Conservation (phyloP, 805 yeast genomes). For the Monosporozyma aerobia region DNA sequence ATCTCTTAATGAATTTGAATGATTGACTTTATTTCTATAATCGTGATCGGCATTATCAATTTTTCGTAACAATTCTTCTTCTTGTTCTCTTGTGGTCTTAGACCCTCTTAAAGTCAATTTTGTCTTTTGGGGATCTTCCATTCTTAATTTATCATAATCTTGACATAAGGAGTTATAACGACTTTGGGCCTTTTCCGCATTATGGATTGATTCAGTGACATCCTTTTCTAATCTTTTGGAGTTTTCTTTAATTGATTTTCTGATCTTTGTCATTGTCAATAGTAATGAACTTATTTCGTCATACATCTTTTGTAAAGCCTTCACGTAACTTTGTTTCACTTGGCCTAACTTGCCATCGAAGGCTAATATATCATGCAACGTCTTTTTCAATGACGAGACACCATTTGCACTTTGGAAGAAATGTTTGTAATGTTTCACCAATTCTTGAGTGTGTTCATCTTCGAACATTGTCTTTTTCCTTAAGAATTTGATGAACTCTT, state of each 20-base stretch:
- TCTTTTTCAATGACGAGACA: conserved; percentile 45
- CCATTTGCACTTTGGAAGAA: conserved; percentile 19
- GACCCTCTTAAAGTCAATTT: conserved; percentile 73
- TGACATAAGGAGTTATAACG: conserved; percentile 73
- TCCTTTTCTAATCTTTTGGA: conserved; percentile 76
- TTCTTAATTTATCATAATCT: conserved; percentile 74
- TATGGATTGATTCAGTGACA: conserved; percentile 67
- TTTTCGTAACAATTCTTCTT: conserved; percentile 76
- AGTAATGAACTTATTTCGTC: conserved; percentile 73
- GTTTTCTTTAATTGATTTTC: conserved; percentile 76
- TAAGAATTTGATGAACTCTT: conserved; percentile 72
- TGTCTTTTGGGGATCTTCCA: conserved; percentile 76
- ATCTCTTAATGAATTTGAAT: conserved; percentile 63
- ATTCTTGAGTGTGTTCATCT: conserved; percentile 66
- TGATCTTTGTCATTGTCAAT: conserved; percentile 55
- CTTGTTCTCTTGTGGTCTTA: conserved; percentile 72
- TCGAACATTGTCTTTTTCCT: conserved; percentile 72
- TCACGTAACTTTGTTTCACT: conserved; percentile 69
- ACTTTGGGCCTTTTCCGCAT: conserved; percentile 80
- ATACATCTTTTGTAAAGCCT: conserved; percentile 73
- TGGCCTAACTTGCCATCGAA: conserved; percentile 68
- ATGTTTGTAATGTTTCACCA: conserved; percentile 59
- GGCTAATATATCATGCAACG: conserved; percentile 59
- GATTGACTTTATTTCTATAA: conserved; percentile 65
- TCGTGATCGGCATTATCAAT: conserved; percentile 81